Evolutionary conservation across 306 rosid genomes (phyloP), one percentile per base, ranked within the genome.

Genomic region (Rosa lucieae): DNA sequence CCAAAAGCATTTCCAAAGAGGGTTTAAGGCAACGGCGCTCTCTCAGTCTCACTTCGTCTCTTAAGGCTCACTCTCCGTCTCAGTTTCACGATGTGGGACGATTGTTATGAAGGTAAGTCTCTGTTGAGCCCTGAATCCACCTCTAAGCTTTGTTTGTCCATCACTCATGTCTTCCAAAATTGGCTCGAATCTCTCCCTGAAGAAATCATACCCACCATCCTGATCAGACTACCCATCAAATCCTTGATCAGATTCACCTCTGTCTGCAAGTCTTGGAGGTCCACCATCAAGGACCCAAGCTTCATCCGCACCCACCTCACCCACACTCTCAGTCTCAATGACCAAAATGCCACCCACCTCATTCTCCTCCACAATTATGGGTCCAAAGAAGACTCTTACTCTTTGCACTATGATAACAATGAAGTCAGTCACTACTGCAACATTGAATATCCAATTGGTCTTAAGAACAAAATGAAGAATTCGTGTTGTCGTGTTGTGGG

Each of bases 341-440:
- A 17, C 18, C 61, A 32, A 55, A 48, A 72, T 29, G 44, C n/a
- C 61, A 8, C 43, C 0, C 65, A 53, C 26, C 62, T 72, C 67
- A 5, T 55, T 11, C 49, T 37, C 1, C 49, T 73, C 69, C 70
- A 65, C 21, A 5, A 43, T 43, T 6, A 17, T 1, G 59, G 10
- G 63, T 58, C 9, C 3, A 2, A 20, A 17, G 9, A 43, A 5
- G 46, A 43, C 26, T 8, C 18, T 1, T 62, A 15, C 76, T 10
- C 65, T 32, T 6, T 73, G 76, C 65, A 35, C 10, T 52, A 32
- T 37, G 76, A 73, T 73, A 52, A 73, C 49, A 42, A 35, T n/a
- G 18, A 10, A 35, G 40, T 73, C 2, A 42, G 39, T 6, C 35
- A 35, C 12, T 55, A 73, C 37, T 32, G 65, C 35, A 53, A 37